phyloP scores from a whole-genome alignment of 257 asterid genomes.

The Jacaranda mimosifolia region DNA sequence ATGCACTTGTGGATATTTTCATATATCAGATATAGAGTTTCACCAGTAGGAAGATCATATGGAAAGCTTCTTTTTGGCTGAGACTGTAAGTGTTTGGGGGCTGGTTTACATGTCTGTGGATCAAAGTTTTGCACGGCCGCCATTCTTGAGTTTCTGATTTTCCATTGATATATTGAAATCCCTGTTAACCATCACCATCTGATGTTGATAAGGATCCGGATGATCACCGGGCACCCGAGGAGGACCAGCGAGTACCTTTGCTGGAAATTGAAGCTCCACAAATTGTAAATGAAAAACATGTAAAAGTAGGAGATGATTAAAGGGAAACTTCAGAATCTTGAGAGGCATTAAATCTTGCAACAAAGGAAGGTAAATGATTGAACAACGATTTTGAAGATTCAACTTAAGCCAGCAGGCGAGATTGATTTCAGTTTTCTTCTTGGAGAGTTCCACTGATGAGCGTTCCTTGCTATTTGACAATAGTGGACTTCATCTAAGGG shows the following conservation, averaged over 20 bases:
- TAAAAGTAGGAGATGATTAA: conserved; percentile 27
- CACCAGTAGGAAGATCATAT: conserved; percentile 97
- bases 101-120: background rate
- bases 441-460: conserved; percentile 4
- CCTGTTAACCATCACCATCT: conserved; percentile 18
- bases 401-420: conserved; percentile 23
- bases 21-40: conserved; percentile 92
- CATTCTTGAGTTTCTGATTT: background rate
- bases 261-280: conserved; percentile 36
- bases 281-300: conserved; percentile 36
- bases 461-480: background rate
- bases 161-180: background rate
- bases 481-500: conserved; percentile 13
- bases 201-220: conserved; percentile 46
- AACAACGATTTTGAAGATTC: conserved; percentile 27
- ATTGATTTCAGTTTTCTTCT: conserved; percentile 5
- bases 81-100: conserved; percentile 70
- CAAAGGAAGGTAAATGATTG: conserved; percentile 6
- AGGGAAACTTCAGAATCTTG: conserved; percentile 15
- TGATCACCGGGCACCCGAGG: conserved; percentile 29
- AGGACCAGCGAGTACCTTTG: conserved; percentile 35
- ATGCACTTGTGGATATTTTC: conserved; percentile 98
- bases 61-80: conserved; percentile 99
- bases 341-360: conserved; percentile 22
- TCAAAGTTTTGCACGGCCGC: background rate